Evolutionary conservation across 148 eudicot genomes (phyloP).

Genomic region (Fallopia convolvulus): DNA sequence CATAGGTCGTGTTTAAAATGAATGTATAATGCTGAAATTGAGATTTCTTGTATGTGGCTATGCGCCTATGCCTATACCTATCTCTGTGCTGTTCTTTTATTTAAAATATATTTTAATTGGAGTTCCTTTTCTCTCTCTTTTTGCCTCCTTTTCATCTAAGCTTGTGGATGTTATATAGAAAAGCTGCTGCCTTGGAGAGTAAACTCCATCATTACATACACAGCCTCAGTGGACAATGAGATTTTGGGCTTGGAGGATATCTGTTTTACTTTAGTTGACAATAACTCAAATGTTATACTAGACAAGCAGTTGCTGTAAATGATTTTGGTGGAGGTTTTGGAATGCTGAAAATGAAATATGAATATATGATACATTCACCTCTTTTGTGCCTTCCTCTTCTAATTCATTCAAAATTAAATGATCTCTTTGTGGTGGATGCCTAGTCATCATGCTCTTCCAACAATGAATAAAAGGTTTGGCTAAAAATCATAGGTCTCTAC

Average conservation of each 20-base stretch:
- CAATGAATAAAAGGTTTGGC: not conserved
- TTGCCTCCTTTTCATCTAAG: not conserved
- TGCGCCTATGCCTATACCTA: not conserved
- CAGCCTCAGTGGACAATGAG: not conserved
- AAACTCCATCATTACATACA: not conserved
- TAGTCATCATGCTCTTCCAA: slow-evolving; percentile 4
- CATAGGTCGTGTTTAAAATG: not conserved
- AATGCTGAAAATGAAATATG: not conserved
- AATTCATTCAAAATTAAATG: not conserved
- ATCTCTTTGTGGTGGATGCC: not conserved
- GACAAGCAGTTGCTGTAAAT: not conserved
- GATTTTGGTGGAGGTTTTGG: not conserved
- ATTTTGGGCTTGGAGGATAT: not conserved
- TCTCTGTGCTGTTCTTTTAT: not conserved
- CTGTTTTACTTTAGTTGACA: not conserved
- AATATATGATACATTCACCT: slow-evolving; percentile 1
- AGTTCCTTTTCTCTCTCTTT: not conserved
- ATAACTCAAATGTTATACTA: not conserved
- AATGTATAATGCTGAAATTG: not conserved
- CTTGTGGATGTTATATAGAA: not conserved
- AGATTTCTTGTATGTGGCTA: not conserved
- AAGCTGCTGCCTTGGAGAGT: not conserved
- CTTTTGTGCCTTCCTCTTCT: not conserved
- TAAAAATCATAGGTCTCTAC: not conserved
- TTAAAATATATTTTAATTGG: not conserved